Conservation (phyloP, 83 land plant genomes). For the Isoetes engelmannii region DNA sequence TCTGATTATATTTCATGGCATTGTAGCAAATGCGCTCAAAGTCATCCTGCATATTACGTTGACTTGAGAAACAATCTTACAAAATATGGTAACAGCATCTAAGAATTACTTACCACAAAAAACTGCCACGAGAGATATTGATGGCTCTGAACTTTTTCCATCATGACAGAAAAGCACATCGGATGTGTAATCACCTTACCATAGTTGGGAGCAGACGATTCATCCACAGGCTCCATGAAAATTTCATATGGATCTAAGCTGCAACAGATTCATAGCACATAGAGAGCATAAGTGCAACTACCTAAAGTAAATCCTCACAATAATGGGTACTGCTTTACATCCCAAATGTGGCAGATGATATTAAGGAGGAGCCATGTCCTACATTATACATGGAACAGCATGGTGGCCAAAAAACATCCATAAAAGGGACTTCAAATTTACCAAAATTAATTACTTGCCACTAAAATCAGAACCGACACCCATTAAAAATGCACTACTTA, state of each 20-base stretch:
- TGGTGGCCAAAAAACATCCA: too few relatives aligned
- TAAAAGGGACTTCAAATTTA: too few relatives aligned
- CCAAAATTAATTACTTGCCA: too few relatives aligned
- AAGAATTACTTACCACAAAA: conserved; percentile 33
- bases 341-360: too few relatives aligned
- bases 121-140: conserved; percentile 27
- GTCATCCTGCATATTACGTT: conserved; percentile 21
- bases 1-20: conserved; percentile 32
- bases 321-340: too few relatives aligned
- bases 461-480: too few relatives aligned
- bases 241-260: conserved; percentile 28
- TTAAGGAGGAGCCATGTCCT: too few relatives aligned
- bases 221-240: conserved; percentile 33
- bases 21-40: conserved; percentile 37
- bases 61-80: not conserved
- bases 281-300: too few relatives aligned
- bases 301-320: too few relatives aligned
- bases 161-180: conserved; percentile 31
- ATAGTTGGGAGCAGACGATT: conserved; percentile 22
- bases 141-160: conserved; percentile 19
- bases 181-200: conserved; percentile 19
- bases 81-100: not conserved
- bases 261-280: conserved; percentile 4
- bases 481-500: too few relatives aligned
- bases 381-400: too few relatives aligned